Conservation (phyloP, 139 green algal genomes). For the Tetraselmis striata region DNA sequence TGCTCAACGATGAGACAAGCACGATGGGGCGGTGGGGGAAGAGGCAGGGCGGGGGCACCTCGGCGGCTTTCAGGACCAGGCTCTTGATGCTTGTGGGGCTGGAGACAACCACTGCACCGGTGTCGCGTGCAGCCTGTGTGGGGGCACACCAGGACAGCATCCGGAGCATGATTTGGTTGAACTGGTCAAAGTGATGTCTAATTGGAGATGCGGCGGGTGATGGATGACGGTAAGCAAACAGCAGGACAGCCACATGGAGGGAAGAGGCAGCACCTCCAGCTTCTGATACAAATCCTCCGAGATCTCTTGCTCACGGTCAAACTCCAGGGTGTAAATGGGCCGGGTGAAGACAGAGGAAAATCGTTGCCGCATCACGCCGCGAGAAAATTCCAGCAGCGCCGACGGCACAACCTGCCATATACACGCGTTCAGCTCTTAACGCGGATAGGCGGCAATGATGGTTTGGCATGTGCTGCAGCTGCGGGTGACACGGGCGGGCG, state of each 20-base stretch:
- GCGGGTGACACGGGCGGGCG: background rate
- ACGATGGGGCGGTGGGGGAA: too few relatives aligned
- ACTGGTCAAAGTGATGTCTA: too few relatives aligned
- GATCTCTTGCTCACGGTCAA: conserved; percentile 17
- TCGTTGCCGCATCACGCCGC: conserved; percentile 9
- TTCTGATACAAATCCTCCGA: conserved; percentile 10
- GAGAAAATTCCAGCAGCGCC: conserved; percentile 18
- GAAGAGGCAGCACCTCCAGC: background rate
- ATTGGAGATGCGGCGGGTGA: too few relatives aligned
- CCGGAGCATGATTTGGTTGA: too few relatives aligned
- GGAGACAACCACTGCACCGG: conserved; percentile 3
- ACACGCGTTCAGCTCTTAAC: background rate
- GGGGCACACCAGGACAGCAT: background rate
- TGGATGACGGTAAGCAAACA: background rate
- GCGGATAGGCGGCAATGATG: background rate
- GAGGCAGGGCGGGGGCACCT: background rate
- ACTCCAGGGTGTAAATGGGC: conserved; percentile 21
- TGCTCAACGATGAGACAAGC: too few relatives aligned
- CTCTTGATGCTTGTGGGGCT: conserved; percentile 16
- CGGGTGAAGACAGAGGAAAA: conserved; percentile 19
- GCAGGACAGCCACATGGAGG: background rate
- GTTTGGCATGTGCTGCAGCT: background rate
- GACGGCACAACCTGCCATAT: conserved; percentile 7
- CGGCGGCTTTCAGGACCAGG: conserved; percentile 14
- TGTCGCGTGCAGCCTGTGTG: background rate